Percentiles rank a stretch among this genome's conserved stretches.
Evolutionary conservation across 2,329 filamentous ascomycete genomes (phyloP).

Genomic region (Fusarium liriodendri): DNA sequence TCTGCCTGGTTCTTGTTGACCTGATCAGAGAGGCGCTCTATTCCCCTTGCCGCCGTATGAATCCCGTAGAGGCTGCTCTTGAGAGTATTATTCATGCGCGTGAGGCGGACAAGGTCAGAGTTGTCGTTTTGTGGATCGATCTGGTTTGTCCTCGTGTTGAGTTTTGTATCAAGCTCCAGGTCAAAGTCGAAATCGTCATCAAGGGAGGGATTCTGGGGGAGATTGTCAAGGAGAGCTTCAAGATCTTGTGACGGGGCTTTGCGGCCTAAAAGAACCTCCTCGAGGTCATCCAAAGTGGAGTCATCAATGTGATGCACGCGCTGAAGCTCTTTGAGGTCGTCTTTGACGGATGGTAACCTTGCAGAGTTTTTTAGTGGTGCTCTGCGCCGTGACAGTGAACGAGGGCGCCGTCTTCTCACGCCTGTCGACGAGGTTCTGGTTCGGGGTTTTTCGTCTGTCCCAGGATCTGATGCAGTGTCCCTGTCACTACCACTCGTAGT

Average conservation of each 20-base stretch:
- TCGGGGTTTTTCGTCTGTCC: conserved; percentile 41
- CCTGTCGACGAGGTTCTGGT: conserved; percentile 38
- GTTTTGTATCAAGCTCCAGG: conserved; percentile 40
- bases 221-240: conserved; percentile 40
- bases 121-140: conserved; percentile 39
- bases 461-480: conserved; percentile 49
- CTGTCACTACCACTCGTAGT: conserved; percentile 35
- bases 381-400: conserved; percentile 57
- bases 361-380: conserved; percentile 65
- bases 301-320: conserved; percentile 67
- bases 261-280: conserved; percentile 59
- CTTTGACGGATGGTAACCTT: conserved; percentile 64
- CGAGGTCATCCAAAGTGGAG: conserved; percentile 69
- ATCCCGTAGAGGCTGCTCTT: conserved; percentile 63
- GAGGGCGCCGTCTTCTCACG: conserved; percentile 45
- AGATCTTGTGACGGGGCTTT: conserved; percentile 44
- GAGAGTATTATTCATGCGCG: conserved; percentile 65
- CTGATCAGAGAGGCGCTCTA: conserved; percentile 66
- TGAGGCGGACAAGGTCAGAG: conserved; percentile 57
- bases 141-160: conserved; percentile 40
- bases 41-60: conserved; percentile 66
- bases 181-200: conserved; percentile 42
- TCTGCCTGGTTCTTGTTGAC: conserved; percentile 52
- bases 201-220: conserved; percentile 36
- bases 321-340: conserved; percentile 66